These are phyloP conservation scores for Gyromitra esculenta DNA, from an alignment of 2,329 filamentous ascomycete species.

Conservation along the genomic window DNA sequence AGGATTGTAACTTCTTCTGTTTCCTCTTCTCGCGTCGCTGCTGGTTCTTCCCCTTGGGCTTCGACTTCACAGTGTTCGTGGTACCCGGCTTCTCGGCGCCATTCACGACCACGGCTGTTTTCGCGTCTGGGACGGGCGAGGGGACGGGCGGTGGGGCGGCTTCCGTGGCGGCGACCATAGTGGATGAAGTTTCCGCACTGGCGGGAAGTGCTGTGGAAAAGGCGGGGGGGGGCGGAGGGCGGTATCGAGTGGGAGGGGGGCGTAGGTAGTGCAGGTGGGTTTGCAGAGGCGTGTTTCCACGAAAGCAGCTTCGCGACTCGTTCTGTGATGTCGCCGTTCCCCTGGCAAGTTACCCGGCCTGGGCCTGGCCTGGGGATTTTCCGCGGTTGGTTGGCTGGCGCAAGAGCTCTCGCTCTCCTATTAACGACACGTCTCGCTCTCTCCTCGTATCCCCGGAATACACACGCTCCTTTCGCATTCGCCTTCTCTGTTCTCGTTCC, in stretches of 20 bases:
- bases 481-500: slow-evolving; percentile 8
- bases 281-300: slow-evolving; percentile 23
- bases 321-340: slow-evolving; percentile 19
- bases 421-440: slow-evolving; percentile 49
- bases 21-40: slow-evolving; percentile 92
- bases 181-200: slow-evolving; percentile 15
- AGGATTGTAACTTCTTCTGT: slow-evolving; percentile 75
- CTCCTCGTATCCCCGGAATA: background rate
- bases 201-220: background rate
- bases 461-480: slow-evolving; percentile 40
- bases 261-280: background rate
- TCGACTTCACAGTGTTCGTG: slow-evolving; percentile 28
- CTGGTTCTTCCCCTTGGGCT: slow-evolving; percentile 80
- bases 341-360: slow-evolving; percentile 28
- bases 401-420: slow-evolving; percentile 38
- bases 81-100: slow-evolving; percentile 45
- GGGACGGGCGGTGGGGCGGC: background rate
- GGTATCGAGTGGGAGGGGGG: background rate
- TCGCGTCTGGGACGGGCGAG: slow-evolving; percentile 35
- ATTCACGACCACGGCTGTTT: slow-evolving; percentile 52
- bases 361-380: background rate
- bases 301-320: slow-evolving; percentile 33
- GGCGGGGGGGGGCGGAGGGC: background rate
- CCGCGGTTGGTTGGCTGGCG: background rate
- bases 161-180: slow-evolving; percentile 54